phyloP scores from a whole-genome alignment of 257 asterid species.

The Nicotiana knightiana region DNA sequence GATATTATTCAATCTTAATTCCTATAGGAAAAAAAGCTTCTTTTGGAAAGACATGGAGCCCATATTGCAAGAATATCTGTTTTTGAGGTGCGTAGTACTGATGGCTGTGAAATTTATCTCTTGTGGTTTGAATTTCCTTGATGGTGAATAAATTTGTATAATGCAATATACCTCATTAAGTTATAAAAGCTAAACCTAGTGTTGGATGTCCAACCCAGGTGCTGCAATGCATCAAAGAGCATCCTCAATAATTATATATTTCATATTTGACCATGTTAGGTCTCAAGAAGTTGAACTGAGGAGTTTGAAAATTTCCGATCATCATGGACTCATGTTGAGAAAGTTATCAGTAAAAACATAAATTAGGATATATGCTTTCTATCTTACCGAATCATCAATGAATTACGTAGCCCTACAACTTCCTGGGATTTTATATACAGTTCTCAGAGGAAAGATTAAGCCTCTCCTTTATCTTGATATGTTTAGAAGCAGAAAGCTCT shows the following conservation, averaged over 20 bases:
- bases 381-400: background rate
- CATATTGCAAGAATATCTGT: slow-evolving; percentile 82
- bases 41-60: slow-evolving; percentile 82
- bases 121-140: background rate
- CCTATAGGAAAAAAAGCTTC: slow-evolving; percentile 86
- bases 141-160: too few relatives aligned
- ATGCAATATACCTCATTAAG: too few relatives aligned
- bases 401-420: background rate
- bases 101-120: background rate
- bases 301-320: background rate
- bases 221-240: too few relatives aligned
- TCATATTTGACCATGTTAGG: background rate
- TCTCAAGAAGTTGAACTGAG: background rate
- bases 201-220: too few relatives aligned
- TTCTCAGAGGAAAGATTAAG: background rate
- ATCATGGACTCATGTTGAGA: background rate
- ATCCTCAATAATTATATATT: too few relatives aligned
- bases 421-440: slow-evolving; percentile 4
- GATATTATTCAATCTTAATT: slow-evolving; percentile 4
- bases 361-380: background rate
- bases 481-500: background rate
- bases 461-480: background rate
- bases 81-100: slow-evolving; percentile 63
- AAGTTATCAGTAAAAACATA: background rate
- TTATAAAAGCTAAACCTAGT: too few relatives aligned